phyloP scores from a whole-genome alignment of 371 early-diverging fungal genomes.

The Parasitella parasitica region DNA sequence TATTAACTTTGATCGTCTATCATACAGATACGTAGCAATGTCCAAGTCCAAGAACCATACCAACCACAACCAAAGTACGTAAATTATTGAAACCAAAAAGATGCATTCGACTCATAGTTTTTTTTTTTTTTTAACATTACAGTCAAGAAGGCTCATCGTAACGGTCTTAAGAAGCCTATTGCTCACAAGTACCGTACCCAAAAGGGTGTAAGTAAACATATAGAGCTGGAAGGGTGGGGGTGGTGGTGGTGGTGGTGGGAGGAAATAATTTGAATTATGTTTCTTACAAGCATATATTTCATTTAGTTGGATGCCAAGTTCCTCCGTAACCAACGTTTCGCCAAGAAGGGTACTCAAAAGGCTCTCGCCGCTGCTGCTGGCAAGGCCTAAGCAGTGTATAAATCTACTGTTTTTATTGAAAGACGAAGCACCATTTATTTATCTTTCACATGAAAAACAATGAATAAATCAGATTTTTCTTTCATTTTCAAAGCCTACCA shows the following conservation, averaged over 20 bases:
- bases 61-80: conserved; percentile 85
- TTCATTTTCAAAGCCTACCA: not conserved
- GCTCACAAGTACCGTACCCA: conserved; percentile 84
- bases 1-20: not conserved
- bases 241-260: not conserved
- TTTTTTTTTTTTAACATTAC: too few relatives aligned
- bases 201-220: conserved; percentile 76
- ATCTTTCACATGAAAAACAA: not conserved
- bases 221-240: not conserved
- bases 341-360: conserved; percentile 75
- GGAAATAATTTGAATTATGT: too few relatives aligned
- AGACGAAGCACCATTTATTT: not conserved
- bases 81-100: not conserved
- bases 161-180: conserved; percentile 96
- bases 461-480: not conserved
- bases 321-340: conserved; percentile 97
- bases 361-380: conserved; percentile 31
- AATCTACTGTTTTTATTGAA: not conserved
- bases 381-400: conserved; percentile 62
- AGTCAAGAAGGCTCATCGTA: conserved; percentile 98
- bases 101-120: not conserved
- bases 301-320: conserved; percentile 92
- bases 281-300: not conserved
- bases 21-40: conserved; percentile 45
- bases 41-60: conserved; percentile 99